These are phyloP conservation scores for Citrus medica DNA, from an alignment of 345 rosid species.

Conservation along the genomic window DNA sequence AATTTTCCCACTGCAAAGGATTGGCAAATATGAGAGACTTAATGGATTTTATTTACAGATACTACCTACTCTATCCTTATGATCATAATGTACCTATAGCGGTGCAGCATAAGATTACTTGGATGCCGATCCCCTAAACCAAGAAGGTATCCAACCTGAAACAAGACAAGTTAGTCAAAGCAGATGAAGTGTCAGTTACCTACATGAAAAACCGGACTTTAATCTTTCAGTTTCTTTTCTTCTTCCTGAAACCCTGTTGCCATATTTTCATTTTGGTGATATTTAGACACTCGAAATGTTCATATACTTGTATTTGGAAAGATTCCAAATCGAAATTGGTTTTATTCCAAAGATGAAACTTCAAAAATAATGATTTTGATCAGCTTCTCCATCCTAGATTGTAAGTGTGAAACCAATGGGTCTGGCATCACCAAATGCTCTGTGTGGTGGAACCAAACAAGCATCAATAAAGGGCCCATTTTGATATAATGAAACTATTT, in stretches of 20 bases:
- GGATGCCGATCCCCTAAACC: conserved; percentile 99
- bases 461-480: not conserved
- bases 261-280: not conserved
- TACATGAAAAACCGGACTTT: not conserved
- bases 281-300: not conserved
- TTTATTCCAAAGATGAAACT: not conserved
- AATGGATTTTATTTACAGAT: not conserved
- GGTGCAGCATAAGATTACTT: conserved; percentile 93
- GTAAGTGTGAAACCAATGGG: not conserved
- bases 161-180: conserved; percentile 11
- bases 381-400: not conserved
- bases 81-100: conserved; percentile 58
- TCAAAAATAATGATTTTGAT: not conserved
- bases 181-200: not conserved
- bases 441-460: not conserved
- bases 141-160: conserved; percentile 97
- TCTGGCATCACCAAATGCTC: not conserved
- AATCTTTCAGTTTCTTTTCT: not conserved
- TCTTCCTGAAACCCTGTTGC: not conserved
- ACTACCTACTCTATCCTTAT: not conserved
- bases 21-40: conserved; percentile 12
- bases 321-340: not conserved
- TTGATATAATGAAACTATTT: not conserved
- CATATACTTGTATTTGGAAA: not conserved
- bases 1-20: conserved; percentile 79